Evolutionary conservation across 495 filamentous ascomycete species (phyloP), one percentile per base, ranked within the genome.

Genomic region (Pseudoneurospora amorphoporcata): DNA sequence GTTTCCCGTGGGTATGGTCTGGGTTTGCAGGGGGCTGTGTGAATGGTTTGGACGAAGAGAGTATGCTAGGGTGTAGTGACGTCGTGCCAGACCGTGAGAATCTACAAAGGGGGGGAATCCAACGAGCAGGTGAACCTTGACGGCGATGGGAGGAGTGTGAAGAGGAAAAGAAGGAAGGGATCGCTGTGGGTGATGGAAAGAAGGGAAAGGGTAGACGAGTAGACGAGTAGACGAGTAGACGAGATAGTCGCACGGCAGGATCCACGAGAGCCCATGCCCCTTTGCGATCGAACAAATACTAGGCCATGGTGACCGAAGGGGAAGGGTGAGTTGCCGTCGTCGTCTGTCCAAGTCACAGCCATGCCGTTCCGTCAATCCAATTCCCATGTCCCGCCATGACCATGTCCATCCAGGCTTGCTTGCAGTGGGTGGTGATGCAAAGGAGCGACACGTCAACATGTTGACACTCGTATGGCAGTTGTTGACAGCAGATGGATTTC

Each of bases 391-490:
- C n/a, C n/a, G n/a, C n/a, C 23, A 61, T 23, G 9, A 6, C 47
- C 47, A 61, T 23, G 9, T 16, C 47, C 47, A 61, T 29, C 23
- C 23, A 23, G 0, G 53, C 53, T 65, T 65, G 53, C 53, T 32
- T 61, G 53, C 23, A 61, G 12, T 68, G 39, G 72, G 72, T 74
- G 76, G 72, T 74, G 76, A 75, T 74, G 72, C 74, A 71, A 75
- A 65, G 69, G 53, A 43, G 71, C 73, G 79, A 80, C 77, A 79
- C 79, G 76, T 78, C 76, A 78, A 79, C 75, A 73, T 78, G 79
- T 70, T 68, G 37, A 65, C 53, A 65, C 53, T 35, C 53, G 53
- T 16, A 65, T 65, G 53, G 53, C 53, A 65, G 29, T 35, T 65
- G 53, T 65, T 65, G 53, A 65, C 53, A 65, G 53, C 53, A 65